Base-by-base conservation (phyloP, 78 protist species). In the Polysphondylium violaceum region DNA sequence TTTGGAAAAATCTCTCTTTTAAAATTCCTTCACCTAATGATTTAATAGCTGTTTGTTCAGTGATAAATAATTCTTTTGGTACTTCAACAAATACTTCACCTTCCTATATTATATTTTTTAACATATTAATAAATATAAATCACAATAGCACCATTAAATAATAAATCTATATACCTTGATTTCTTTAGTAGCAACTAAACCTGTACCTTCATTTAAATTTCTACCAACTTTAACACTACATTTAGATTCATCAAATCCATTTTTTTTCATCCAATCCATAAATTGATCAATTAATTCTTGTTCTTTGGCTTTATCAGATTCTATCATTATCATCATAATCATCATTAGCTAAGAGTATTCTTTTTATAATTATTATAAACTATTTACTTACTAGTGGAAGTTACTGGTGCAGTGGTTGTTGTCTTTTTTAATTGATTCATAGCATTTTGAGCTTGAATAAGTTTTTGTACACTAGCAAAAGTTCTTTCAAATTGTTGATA, bases 151-250 rank as follows among this genome's bases (percentile, higher is more conserved):
- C 11, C 11, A 47, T 7, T 14, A 47, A 47, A 11, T 47, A 47
- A 47, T 47, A 11, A 7, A 47, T 14, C 11, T 47, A 14, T 47
- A 11, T n/a, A n/a, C n/a, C n/a, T 69, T 58, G 58, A 83, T 83
- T 2, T 83, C 91, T 21, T 19, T 19, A 1, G 19, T 69, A 40
- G 91, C 78, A 11, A 69, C 44, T 19, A 83, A 83, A 59, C 91
- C 91, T 4, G 81, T 59, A 21, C 91, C 91, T 27, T 83, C 91
- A 16, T 71, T 27, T 25, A 71, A 16, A 2, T 31, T 50, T 36
- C 79, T 35, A 17, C 40, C 73, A 41, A 83, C 69, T 47, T 83
- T 83, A 25, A 83, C 91, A 23, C 69, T 83, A 12, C 29, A 60
- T 29, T 68, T 44, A 38, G 43, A 29, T 16, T 69, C 79, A 38